Evolutionary conservation across 257 asterid species (phyloP).

Genomic region (Marsdenia floribunda): DNA sequence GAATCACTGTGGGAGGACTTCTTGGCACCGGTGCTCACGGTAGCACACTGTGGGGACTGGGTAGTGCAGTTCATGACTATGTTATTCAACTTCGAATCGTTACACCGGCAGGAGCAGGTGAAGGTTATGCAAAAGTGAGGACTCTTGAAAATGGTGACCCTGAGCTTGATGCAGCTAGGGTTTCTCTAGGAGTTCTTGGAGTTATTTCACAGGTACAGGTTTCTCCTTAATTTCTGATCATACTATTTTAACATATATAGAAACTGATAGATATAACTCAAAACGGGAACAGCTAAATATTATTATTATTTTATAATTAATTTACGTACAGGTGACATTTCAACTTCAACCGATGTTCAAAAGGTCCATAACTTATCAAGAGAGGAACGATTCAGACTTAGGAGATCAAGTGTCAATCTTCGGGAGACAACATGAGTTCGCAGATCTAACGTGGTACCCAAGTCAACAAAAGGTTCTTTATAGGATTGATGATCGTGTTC

Average conservation of each 20-base stretch:
- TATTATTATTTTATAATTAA: no score
- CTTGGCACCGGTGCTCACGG: slow-evolving; percentile 11
- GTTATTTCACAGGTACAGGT: slow-evolving; percentile 23
- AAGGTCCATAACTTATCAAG: slow-evolving; percentile 19
- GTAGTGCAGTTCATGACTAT: slow-evolving; percentile 25
- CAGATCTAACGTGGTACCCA: slow-evolving; percentile 28
- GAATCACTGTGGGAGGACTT: slow-evolving; percentile 22
- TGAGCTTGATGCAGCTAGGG: slow-evolving; percentile 23
- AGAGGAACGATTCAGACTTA: slow-evolving; percentile 19
- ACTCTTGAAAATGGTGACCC: slow-evolving; percentile 10
- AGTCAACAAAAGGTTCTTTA: slow-evolving; percentile 18
- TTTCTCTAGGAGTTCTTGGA: slow-evolving; percentile 31
- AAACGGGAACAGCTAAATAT: no score
- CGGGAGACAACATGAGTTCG: slow-evolving; percentile 27
- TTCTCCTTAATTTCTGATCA: no score
- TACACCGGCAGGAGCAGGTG: slow-evolving; percentile 5
- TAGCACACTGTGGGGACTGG: slow-evolving; percentile 22
- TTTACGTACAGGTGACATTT: slow-evolving; percentile 22
- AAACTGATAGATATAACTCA: no score
- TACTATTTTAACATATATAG: no score
- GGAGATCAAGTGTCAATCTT: slow-evolving; percentile 17
- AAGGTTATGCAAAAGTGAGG: slow-evolving; percentile 17
- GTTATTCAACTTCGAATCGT: slow-evolving; percentile 15
- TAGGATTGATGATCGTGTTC: slow-evolving; percentile 26
- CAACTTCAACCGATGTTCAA: slow-evolving; percentile 26